A percentile compares a stretch with the other conserved stretches of the same genome.
Conservation (phyloP, 768 basidiomycete species). For the Cubamyces lactineus region DNA sequence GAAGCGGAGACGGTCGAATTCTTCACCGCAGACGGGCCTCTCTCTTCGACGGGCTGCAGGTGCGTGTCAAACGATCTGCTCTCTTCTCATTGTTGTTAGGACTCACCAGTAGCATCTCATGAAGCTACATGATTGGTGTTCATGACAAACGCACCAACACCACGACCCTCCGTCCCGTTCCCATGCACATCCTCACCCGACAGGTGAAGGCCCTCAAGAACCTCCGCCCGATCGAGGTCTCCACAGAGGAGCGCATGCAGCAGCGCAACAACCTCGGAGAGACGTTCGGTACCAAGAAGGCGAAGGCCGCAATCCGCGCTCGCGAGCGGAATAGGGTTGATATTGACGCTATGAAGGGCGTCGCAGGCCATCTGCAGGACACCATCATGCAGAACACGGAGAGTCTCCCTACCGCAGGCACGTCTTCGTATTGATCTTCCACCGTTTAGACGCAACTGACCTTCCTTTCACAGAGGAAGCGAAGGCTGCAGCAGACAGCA, state of each 20-base stretch:
- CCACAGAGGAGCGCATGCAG: conserved; percentile 57
- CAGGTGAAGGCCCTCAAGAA: conserved; percentile 86
- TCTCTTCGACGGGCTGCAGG: conserved; percentile 65
- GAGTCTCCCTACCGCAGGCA: conserved; percentile 71
- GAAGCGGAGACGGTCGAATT: conserved; percentile 88
- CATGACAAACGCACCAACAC: conserved; percentile 76
- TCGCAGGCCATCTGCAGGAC: conserved; percentile 80
- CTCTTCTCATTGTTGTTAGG: neutral
- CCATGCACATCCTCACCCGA: conserved; percentile 71
- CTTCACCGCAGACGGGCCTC: conserved; percentile 56
- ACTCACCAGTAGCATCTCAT: neutral
- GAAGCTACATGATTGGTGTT: conserved; percentile 82
- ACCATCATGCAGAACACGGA: conserved; percentile 76
- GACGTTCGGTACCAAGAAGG: conserved; percentile 95
- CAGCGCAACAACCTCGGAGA: conserved; percentile 83
- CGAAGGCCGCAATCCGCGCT: conserved; percentile 81
- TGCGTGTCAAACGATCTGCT: conserved; percentile 40
- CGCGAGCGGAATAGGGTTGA: conserved; percentile 91
- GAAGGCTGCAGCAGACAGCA: conserved; percentile 61
- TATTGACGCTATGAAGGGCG: conserved; percentile 83
- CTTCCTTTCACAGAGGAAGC: conserved; percentile 58
- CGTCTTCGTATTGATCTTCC: conserved; percentile 24
- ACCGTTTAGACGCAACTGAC: conserved; percentile 9
- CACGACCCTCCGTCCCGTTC: conserved; percentile 68
- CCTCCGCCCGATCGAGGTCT: conserved; percentile 51